A percentile compares a stretch with the other conserved stretches of the same genome.
Conservation (phyloP, 2,329 filamentous ascomycete genomes). For the Hymenoscyphus repandus region DNA sequence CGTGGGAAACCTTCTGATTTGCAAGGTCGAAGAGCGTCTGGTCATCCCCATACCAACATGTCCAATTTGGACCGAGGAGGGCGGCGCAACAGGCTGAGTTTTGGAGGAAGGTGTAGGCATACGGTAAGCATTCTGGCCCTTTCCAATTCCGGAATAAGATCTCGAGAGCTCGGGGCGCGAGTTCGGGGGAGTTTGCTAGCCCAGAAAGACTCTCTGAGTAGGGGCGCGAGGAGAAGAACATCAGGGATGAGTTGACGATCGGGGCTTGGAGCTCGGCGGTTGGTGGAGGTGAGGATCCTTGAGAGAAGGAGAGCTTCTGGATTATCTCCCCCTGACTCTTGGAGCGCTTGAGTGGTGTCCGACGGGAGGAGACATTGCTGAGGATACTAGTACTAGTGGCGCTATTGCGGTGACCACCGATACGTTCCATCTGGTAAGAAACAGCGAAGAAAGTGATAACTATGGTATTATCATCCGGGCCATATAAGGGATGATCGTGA, state of each 20-base stretch:
- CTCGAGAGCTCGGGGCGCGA: conserved; percentile 10
- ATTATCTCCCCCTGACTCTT: background rate
- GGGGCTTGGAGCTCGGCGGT: background rate
- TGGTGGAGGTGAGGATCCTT: background rate
- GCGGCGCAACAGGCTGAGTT: conserved; percentile 1
- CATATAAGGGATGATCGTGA: too few species aligned
- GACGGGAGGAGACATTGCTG: too few species aligned
- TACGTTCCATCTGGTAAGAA: too few species aligned
- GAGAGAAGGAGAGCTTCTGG: too few species aligned
- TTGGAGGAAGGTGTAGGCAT: conserved; percentile 1
- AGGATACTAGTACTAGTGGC: too few species aligned
- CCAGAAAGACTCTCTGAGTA: conserved; percentile 6
- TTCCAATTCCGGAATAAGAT: conserved; percentile 15
- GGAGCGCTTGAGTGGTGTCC: too few species aligned
- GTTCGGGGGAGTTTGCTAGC: conserved; percentile 2
- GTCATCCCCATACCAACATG: conserved; percentile 6
- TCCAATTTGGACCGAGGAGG: conserved; percentile 7
- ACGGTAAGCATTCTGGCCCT: conserved; percentile 10
- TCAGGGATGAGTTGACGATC: conserved; percentile 13
- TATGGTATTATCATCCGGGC: too few species aligned
- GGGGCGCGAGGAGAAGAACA: conserved; percentile 12
- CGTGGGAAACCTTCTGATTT: conserved; percentile 4
- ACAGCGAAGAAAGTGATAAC: too few species aligned
- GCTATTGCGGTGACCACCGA: too few species aligned
- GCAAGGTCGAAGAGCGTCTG: conserved; percentile 12